Evolutionary conservation across 2,329 filamentous ascomycete species (phyloP), one percentile per base, ranked within the genome.

Genomic region (Alternaria rosae): DNA sequence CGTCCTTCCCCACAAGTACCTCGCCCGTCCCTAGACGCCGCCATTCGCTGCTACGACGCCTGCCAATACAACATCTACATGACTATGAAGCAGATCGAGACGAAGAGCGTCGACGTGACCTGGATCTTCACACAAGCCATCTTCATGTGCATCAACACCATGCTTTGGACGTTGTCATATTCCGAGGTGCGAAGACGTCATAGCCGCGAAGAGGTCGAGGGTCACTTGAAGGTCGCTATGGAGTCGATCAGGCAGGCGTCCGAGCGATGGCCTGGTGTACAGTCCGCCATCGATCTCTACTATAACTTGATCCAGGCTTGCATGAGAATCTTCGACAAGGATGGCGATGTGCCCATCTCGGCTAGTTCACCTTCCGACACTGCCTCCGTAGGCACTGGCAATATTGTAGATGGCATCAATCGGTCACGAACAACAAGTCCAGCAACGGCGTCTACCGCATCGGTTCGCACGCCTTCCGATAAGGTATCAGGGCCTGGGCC

Each of bases 1-100:
- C 88, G 95, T 3, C 95, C 95, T 1, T 97, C 93, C 1, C 95
- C 95, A 1, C 95, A 98, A 77, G 89, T 98, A 3, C 92, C 94
- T 0, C 90, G 92, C 64, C 95, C 95, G 0, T 94, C 93, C 0
- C 79, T 90, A 8, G 82, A 86, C n/a, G 93, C 94, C 1, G 94
- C 94, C 1, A 82, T 87, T 30, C 90, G 89, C 69, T 98, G 94
- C 76, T 97, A 91, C 73, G 89, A 95, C 47, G 93, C 92, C 42
- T 90, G 92, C 48, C 85, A 89, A 11, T 92, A 89, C 78, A 94
- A 97, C 74, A 92, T 97, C 70, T 86, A 90, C 67, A 88, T 94
- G 76, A 91, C 93, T 45, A 88, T 88, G 74, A 89, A 91, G 71
- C 93, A 97, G 78, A 91, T 97, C 74, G 87, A 90, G 67, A 89